Conservation (phyloP, 169 alveolate species). For the Blepharisma undulans region DNA sequence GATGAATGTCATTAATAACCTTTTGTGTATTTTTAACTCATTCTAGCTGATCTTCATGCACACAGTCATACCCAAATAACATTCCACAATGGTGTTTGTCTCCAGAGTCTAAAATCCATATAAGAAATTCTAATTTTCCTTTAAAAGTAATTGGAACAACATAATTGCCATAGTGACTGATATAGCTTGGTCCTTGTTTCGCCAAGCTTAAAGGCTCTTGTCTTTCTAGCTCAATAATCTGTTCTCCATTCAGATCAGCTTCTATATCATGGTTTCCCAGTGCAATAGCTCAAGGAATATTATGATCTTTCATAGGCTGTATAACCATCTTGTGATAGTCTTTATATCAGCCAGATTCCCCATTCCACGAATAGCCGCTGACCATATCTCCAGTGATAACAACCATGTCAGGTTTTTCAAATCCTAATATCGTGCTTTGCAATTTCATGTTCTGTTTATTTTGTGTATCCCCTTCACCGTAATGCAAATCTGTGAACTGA, state of each 20-base stretch:
- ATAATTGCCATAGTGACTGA: slow-evolving; percentile 12
- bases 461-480: slow-evolving; percentile 47
- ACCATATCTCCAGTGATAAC: slow-evolving; percentile 69
- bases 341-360: slow-evolving; percentile 49
- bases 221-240: slow-evolving; percentile 48
- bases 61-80: slow-evolving; percentile 46
- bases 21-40: slow-evolving; percentile 38
- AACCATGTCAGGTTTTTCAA: slow-evolving; percentile 62
- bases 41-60: slow-evolving; percentile 43
- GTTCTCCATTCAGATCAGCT: slow-evolving; percentile 56
- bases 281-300: slow-evolving; percentile 49
- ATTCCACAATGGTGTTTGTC: slow-evolving; percentile 38
- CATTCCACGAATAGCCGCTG: slow-evolving; percentile 67
- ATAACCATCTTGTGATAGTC: slow-evolving; percentile 25
- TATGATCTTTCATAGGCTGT: slow-evolving; percentile 28
- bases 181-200: background rate
- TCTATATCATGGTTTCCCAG: slow-evolving; percentile 65
- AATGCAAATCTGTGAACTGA: slow-evolving; percentile 54
- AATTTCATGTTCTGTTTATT: slow-evolving; percentile 10
- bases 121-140: slow-evolving; percentile 2
- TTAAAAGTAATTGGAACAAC: slow-evolving; percentile 19
- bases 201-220: background rate
- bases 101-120: slow-evolving; percentile 56
- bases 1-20: background rate
- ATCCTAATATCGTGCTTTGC: slow-evolving; percentile 30